These are phyloP conservation scores for Kernera saxatilis DNA, from an alignment of 345 rosid species.

Conservation along the genomic window DNA sequence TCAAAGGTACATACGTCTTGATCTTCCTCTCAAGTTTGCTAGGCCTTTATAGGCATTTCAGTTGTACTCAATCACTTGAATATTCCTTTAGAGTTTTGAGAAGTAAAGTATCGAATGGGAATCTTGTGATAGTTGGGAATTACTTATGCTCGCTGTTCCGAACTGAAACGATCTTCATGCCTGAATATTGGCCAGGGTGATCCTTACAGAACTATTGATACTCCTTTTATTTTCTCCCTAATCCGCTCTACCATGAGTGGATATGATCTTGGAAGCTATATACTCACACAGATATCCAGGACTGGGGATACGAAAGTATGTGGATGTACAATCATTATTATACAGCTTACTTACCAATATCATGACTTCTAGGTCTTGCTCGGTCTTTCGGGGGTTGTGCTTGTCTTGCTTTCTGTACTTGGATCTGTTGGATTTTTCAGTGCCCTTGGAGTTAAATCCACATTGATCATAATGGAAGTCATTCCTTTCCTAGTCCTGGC, in stretches of 20 bases:
- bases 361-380: conserved; percentile 61
- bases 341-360: conserved; percentile 7
- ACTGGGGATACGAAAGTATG: background rate
- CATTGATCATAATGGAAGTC: conserved; percentile 97
- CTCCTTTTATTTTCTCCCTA: background rate
- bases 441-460: conserved; percentile 83
- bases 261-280: conserved; percentile 10
- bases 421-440: conserved; percentile 95
- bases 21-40: conserved; percentile 6
- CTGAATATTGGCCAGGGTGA: conserved; percentile 15
- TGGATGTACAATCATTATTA: conserved; percentile 4
- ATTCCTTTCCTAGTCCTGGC: conserved; percentile 96
- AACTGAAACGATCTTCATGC: background rate
- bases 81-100: background rate
- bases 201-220: background rate
- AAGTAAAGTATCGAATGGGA: background rate
- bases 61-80: conserved; percentile 9
- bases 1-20: conserved; percentile 59
- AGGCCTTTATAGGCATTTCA: conserved; percentile 8
- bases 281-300: background rate
- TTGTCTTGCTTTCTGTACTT: conserved; percentile 92
- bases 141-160: background rate
- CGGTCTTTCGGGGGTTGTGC: conserved; percentile 91
- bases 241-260: background rate
- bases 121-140: conserved; percentile 16